Conservation (phyloP, 2,329 filamentous ascomycete species). For the Ophiocordyceps camponoti-leonardi region DNA sequence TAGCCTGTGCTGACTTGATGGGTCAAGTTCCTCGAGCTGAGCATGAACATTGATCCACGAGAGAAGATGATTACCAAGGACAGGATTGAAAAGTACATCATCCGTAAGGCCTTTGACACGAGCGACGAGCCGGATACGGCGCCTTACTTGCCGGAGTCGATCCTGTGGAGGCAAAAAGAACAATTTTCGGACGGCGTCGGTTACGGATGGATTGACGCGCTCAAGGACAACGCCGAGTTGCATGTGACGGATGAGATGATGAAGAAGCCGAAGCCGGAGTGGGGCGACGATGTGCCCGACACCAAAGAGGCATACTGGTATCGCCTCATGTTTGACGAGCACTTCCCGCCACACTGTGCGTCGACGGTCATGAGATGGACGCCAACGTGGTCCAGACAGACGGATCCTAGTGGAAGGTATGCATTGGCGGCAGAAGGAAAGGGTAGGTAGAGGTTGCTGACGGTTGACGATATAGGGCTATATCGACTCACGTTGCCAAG, state of each 20-base stretch:
- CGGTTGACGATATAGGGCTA: conserved; percentile 41
- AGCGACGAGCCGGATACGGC: conserved; percentile 62
- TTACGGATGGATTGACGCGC: conserved; percentile 95
- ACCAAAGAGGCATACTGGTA: conserved; percentile 99
- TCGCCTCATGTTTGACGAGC: conserved; percentile 95
- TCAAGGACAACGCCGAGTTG: conserved; percentile 85
- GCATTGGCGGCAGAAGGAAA: conserved; percentile 4
- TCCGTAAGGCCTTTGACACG: conserved; percentile 95
- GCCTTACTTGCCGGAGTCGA: conserved; percentile 88
- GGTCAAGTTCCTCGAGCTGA: conserved; percentile 62
- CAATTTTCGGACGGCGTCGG: conserved; percentile 98
- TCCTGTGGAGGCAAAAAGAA: conserved; percentile 97
- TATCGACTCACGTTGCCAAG: conserved; percentile 58
- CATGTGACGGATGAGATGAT: conserved; percentile 94
- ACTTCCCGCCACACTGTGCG: conserved; percentile 84
- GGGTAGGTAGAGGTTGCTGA: neutral
- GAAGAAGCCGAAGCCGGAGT: conserved; percentile 94
- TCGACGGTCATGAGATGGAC: conserved; percentile 92
- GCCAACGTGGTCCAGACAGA: conserved; percentile 93
- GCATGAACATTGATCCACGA: conserved; percentile 85
- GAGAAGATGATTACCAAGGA: conserved; percentile 94
- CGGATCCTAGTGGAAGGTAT: conserved; percentile 80
- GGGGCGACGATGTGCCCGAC: conserved; percentile 83
- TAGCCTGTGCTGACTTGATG: conserved; percentile 1
- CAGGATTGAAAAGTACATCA: conserved; percentile 90